Conservation (phyloP, 139 green algal genomes). For the Volvox reticuliferus region DNA sequence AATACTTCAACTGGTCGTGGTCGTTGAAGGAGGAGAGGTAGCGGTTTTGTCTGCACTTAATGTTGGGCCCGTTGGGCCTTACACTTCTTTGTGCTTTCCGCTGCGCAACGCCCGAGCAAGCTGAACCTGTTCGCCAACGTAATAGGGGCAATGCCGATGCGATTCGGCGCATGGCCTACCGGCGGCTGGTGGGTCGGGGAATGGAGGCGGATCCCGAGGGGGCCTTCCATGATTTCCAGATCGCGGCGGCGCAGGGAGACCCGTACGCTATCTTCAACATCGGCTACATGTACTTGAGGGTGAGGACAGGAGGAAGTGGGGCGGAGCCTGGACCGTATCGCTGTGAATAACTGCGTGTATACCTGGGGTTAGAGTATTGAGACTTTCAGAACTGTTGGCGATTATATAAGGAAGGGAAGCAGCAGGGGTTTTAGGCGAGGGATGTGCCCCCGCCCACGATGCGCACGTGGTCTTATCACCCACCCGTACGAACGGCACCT, state of each 20-base stretch:
- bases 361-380: too few relatives aligned
- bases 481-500: background rate
- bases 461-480: background rate
- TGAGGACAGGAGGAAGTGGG: background rate
- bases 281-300: slow-evolving; percentile 75
- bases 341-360: background rate
- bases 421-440: background rate
- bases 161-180: slow-evolving; percentile 69
- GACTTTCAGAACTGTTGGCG: too few relatives aligned
- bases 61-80: too few relatives aligned
- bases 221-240: slow-evolving; percentile 69
- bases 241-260: slow-evolving; percentile 68
- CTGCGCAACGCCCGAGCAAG: too few relatives aligned
- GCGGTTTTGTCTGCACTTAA: too few relatives aligned
- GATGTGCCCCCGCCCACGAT: too few relatives aligned
- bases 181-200: slow-evolving; percentile 70
- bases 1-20: too few relatives aligned
- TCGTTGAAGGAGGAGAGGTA: too few relatives aligned
- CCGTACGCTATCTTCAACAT: slow-evolving; percentile 75
- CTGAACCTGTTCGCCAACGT: too few relatives aligned
- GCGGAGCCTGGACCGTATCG: background rate
- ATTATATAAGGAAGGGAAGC: background rate
- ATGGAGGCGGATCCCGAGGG: slow-evolving; percentile 66
- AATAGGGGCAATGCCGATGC: slow-evolving; percentile 57
- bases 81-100: too few relatives aligned